Evolutionary conservation across 2,329 filamentous ascomycete species (phyloP).

Genomic region (Ophiosphaerella korrae): DNA sequence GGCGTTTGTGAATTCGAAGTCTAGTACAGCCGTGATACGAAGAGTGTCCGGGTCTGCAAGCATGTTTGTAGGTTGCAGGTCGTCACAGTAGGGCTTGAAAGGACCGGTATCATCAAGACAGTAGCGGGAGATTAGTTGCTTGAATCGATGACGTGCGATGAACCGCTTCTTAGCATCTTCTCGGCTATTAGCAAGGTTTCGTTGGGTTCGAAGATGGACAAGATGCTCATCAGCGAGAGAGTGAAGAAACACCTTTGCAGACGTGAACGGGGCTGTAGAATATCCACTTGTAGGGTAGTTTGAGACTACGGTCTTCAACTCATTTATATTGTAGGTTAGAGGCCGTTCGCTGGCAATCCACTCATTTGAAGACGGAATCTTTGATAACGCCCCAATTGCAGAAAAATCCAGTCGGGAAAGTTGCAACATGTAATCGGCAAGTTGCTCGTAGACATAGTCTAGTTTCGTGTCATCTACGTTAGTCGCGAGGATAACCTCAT

Average conservation of each 20-base stretch:
- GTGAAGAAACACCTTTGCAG: no score
- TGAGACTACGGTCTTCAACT: no score
- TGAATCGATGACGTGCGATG: slow-evolving; percentile 23
- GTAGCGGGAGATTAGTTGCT: slow-evolving; percentile 9
- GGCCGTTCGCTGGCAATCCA: no score
- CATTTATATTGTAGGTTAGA: no score
- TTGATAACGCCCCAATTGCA: slow-evolving; percentile 40
- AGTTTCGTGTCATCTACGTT: slow-evolving; percentile 25
- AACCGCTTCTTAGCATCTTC: slow-evolving; percentile 32
- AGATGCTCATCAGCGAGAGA: slow-evolving; percentile 14
- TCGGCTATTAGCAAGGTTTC: not conserved
- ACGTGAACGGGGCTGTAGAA: no score
- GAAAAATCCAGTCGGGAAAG: slow-evolving; percentile 20
- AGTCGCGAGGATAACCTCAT: slow-evolving; percentile 21
- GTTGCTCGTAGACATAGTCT: slow-evolving; percentile 23
- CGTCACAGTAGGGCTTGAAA: no score
- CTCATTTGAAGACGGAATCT: slow-evolving; percentile 18
- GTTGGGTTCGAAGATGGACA: slow-evolving; percentile 18
- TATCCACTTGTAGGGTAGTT: no score
- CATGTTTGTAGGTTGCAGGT: no score
- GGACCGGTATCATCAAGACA: no score
- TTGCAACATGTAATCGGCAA: slow-evolving; percentile 25
- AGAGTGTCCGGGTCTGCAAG: no score
- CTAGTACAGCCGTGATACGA: no score
- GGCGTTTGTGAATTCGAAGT: no score